phyloP scores from a whole-genome alignment of 768 basidiomycete species.

The Mycena capillaripes region DNA sequence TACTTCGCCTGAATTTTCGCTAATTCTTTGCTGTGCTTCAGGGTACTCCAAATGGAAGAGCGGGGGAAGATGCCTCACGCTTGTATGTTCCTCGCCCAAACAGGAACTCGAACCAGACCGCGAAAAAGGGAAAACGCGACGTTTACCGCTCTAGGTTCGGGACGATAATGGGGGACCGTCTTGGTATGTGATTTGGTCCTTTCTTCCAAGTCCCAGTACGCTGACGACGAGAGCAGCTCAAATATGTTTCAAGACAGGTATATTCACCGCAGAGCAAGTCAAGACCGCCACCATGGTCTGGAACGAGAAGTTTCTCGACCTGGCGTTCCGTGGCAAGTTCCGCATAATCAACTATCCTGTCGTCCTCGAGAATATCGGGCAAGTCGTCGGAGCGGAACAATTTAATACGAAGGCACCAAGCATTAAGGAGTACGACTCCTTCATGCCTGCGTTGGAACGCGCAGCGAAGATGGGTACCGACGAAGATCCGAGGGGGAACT shows the following conservation, averaged over 20 bases:
- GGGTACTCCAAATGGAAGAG: too few relatives aligned
- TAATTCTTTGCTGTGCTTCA: too few relatives aligned
- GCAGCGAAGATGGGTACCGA: neutral
- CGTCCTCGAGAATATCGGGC: neutral
- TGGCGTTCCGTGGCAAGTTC: neutral
- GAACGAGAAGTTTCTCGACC: too few relatives aligned
- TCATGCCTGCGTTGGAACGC: constrained; percentile 1
- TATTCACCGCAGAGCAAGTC: neutral
- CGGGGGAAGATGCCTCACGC: neutral
- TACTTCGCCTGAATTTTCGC: too few relatives aligned
- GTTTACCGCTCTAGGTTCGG: neutral
- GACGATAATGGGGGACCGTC: constrained; percentile 1
- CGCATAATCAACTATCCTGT: neutral
- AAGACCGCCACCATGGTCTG: neutral
- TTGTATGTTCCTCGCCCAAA: neutral
- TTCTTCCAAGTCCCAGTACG: neutral
- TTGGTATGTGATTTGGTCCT: neutral
- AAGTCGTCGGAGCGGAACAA: too few relatives aligned
- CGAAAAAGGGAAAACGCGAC: neutral
- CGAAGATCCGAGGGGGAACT: too few relatives aligned
- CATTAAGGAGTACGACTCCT: neutral
- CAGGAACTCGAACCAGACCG: neutral
- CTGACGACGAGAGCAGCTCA: neutral
- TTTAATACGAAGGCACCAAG: neutral
- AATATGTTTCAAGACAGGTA: neutral